These are phyloP conservation scores for Kluyveromyces starmeri DNA, from an alignment of 805 yeast species.

Conservation along the genomic window DNA sequence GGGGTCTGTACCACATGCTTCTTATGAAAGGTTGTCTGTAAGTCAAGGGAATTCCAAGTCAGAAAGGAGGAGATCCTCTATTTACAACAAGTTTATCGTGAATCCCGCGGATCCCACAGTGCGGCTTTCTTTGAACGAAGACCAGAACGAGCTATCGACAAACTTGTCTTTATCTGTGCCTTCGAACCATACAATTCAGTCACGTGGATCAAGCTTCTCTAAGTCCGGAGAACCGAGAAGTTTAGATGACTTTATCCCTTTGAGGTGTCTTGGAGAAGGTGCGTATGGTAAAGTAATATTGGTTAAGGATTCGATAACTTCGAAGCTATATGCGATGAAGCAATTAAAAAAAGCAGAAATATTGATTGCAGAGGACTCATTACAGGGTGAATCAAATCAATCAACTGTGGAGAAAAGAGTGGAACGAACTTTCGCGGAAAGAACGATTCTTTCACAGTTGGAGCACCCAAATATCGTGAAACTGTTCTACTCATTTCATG, in stretches of 20 bases:
- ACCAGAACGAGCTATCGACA: neutral
- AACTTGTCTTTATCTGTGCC: neutral
- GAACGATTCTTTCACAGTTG: conserved; percentile 59
- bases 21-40: too few relatives aligned
- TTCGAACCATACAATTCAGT: neutral
- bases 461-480: conserved; percentile 78
- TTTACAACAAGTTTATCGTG: conserved; percentile 22
- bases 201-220: conserved; percentile 2
- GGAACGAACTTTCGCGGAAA: conserved; percentile 74
- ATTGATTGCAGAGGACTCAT: conserved; percentile 36
- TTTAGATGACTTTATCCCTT: conserved; percentile 54
- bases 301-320: conserved; percentile 56
- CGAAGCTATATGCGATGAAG: conserved; percentile 73
- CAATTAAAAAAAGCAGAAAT: conserved; percentile 77
- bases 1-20: neutral
- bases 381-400: conserved; percentile 18
- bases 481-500: conserved; percentile 77
- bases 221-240: conserved; percentile 14
- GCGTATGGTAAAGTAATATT: conserved; percentile 82
- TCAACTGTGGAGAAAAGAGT: conserved; percentile 36
- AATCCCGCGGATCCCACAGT: conserved; percentile 22
- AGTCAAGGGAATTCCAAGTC: conserved; percentile 23
- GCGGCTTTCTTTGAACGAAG: conserved; percentile 15
- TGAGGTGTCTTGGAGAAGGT: conserved; percentile 77
- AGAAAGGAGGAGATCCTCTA: conserved; percentile 25